Conservation (phyloP, 371 early-diverging fungal genomes). For the Zychaea mexicana region DNA sequence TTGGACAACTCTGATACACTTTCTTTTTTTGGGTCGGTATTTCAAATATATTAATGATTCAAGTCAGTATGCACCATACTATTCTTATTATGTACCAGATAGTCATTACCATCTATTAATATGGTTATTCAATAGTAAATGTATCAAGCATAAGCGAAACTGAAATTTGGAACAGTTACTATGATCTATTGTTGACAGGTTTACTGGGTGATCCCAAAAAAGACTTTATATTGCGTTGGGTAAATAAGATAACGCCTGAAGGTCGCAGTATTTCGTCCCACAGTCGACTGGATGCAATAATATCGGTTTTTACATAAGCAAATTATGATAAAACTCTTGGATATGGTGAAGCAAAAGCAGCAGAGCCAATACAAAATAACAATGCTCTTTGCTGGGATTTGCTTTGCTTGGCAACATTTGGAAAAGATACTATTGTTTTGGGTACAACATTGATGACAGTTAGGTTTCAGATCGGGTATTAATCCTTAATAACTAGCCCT, state of each 20-base stretch:
- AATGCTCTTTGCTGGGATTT: conserved; percentile 7
- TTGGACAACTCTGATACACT: too few species aligned
- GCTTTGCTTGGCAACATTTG: conserved; percentile 7
- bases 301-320: neutral
- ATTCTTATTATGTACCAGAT: too few species aligned
- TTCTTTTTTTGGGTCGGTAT: too few species aligned
- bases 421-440: conserved; percentile 5
- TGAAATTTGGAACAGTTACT: neutral
- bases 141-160: neutral
- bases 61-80: too few species aligned
- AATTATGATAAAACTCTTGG: conserved; percentile 5
- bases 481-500: too few species aligned
- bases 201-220: conserved; percentile 2
- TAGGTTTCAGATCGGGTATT: conserved; percentile 11
- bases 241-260: conserved; percentile 2
- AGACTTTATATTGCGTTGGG: conserved; percentile 1
- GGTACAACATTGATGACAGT: neutral
- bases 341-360: conserved; percentile 14
- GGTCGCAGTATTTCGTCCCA: neutral
- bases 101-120: too few species aligned
- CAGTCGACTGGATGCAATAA: conserved; percentile 2
- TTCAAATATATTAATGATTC: too few species aligned
- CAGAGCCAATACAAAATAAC: conserved; percentile 1
- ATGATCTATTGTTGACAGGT: neutral
- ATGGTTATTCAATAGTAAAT: neutral